These are phyloP conservation scores for Leishmania braziliensis DNA, from an alignment of 208 protist species.

Conservation along the genomic window DNA sequence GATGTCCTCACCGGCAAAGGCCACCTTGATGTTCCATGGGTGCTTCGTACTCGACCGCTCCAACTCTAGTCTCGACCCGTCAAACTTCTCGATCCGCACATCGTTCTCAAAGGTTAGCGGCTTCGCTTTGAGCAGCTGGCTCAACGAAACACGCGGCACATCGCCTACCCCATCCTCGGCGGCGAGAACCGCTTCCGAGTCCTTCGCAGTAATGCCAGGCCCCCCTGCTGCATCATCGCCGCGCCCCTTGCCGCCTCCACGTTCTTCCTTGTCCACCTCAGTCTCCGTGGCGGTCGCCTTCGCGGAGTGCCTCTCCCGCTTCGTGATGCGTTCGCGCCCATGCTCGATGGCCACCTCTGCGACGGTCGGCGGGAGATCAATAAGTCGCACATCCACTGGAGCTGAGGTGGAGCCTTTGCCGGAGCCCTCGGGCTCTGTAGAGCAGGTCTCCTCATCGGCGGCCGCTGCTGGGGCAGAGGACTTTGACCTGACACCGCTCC, in stretches of 20 bases:
- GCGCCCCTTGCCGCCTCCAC: neutral
- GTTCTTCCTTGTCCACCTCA: constrained; percentile 5
- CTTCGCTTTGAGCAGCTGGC: constrained; percentile 13
- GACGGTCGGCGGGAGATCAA: constrained; percentile 15
- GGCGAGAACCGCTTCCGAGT: neutral
- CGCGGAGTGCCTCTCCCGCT: neutral
- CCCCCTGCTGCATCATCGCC: neutral
- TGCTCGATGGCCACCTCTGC: constrained; percentile 32
- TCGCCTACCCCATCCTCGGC: neutral
- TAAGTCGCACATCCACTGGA: constrained; percentile 8
- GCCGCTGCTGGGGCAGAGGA: neutral
- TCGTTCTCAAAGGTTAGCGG: constrained; percentile 35
- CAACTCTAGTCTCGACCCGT: constrained; percentile 19
- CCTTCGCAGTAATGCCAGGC: neutral
- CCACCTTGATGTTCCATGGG: constrained; percentile 60
- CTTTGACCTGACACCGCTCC: neutral
- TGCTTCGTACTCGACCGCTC: constrained; percentile 10
- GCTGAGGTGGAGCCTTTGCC: neutral
- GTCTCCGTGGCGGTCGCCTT: neutral
- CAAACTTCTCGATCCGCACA: constrained; percentile 26
- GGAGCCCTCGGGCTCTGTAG: neutral
- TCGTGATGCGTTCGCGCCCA: constrained; percentile 3
- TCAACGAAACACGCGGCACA: constrained; percentile 19
- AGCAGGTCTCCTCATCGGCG: neutral
- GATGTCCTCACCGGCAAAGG: constrained; percentile 43